Percentiles rank a stretch among this genome's conserved stretches.
phyloP scores from a whole-genome alignment of 768 basidiomycete species.

The Pleurotus djamor region DNA sequence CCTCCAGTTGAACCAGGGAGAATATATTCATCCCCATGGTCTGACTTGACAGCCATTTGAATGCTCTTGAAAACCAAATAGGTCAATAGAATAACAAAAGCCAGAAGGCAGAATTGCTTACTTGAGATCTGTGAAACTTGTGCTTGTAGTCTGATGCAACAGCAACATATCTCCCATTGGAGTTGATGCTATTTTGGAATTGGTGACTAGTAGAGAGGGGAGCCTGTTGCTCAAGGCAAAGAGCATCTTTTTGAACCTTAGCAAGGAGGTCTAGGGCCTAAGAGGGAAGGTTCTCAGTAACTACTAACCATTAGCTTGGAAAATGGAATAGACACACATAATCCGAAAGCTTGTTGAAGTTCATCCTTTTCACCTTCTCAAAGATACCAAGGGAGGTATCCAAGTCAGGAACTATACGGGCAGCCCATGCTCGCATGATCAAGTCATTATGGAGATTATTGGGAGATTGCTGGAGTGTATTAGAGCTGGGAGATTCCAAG shows the following conservation, averaged over 20 bases:
- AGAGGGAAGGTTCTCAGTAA: no score
- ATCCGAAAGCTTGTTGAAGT: slow-evolving; percentile 34
- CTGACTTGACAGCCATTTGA: neutral
- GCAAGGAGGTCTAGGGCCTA: slow-evolving; percentile 39
- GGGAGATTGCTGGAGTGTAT: slow-evolving; percentile 19
- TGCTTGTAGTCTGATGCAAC: neutral
- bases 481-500: slow-evolving; percentile 20
- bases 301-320: no score
- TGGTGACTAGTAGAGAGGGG: slow-evolving; percentile 42
- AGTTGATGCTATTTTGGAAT: slow-evolving; percentile 22
- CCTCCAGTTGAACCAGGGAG: neutral
- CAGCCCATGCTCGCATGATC: slow-evolving; percentile 46
- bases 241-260: slow-evolving; percentile 41
- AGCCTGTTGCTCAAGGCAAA: slow-evolving; percentile 46
- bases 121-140: slow-evolving; percentile 1
- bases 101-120: neutral
- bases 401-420: slow-evolving; percentile 41
- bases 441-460: slow-evolving; percentile 29
- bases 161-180: neutral
- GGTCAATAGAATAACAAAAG: neutral
- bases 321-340: slow-evolving; percentile 26
- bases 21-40: neutral
- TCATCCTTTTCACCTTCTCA: slow-evolving; percentile 37
- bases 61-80: neutral
- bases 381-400: slow-evolving; percentile 40